These are phyloP conservation scores for Plasmodium knowlesi DNA, from an alignment of 169 alveolate species.

Conservation along the genomic window DNA sequence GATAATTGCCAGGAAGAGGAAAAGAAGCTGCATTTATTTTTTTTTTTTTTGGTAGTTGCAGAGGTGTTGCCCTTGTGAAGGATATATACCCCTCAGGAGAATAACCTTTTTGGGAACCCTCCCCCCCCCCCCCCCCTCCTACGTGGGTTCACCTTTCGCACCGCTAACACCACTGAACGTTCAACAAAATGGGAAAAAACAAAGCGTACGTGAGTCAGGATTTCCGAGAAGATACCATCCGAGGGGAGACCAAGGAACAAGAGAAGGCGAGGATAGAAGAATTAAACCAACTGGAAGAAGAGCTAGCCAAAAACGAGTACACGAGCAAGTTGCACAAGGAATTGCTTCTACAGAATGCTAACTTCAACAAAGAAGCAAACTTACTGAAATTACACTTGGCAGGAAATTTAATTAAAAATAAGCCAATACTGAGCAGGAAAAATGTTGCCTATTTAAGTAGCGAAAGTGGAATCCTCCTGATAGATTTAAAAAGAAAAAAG, in stretches of 20 bases:
- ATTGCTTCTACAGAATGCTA: slow-evolving; percentile 10
- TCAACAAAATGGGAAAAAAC: not conserved
- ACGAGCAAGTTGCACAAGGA: slow-evolving; percentile 19
- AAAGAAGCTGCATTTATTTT: too few species aligned
- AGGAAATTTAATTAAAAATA: slow-evolving; percentile 41
- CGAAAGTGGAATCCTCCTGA: slow-evolving; percentile 14
- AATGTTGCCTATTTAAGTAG: slow-evolving; percentile 13
- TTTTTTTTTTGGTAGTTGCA: not conserved
- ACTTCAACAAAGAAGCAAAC: slow-evolving; percentile 6
- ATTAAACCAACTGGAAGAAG: slow-evolving; percentile 7
- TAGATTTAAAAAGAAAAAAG: slow-evolving; percentile 45
- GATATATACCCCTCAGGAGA: not conserved
- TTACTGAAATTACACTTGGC: not conserved
- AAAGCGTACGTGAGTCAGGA: not conserved
- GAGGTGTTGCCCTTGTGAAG: not conserved
- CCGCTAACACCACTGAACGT: not conserved
- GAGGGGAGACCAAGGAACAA: not conserved
- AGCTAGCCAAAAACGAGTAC: slow-evolving; percentile 23
- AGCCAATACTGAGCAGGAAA: slow-evolving; percentile 7
- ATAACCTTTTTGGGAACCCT: not conserved
- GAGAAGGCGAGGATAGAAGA: not conserved
- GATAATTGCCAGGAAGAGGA: not conserved
- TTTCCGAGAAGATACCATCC: not conserved
- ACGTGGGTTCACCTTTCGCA: not conserved
- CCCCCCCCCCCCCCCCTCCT: not conserved